These are phyloP conservation scores for Neonectria faginata DNA, from an alignment of 2,329 filamentous ascomycete genomes.

Conservation along the genomic window DNA sequence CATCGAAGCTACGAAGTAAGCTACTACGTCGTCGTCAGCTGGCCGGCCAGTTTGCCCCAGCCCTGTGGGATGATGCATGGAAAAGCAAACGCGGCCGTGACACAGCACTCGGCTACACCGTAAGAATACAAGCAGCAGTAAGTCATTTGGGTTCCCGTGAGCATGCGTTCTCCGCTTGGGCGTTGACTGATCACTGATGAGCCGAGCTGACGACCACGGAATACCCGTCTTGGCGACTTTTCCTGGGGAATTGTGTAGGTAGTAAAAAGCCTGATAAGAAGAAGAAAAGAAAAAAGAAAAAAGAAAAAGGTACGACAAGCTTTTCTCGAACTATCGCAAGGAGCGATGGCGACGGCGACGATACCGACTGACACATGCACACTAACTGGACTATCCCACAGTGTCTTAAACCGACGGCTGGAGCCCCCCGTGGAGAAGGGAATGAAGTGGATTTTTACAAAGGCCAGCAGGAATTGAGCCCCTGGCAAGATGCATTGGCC, in stretches of 20 bases:
- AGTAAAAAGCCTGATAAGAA: constrained; percentile 2
- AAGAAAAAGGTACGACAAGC: constrained; percentile 5
- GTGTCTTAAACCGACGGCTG: not conserved
- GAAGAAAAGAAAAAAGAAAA: not conserved
- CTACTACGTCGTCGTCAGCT: constrained; percentile 6
- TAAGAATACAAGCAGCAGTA: not conserved
- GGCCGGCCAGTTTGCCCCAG: constrained; percentile 8
- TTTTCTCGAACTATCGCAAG: not conserved
- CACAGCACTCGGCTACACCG: constrained; percentile 23
- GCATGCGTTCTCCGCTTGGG: constrained; percentile 1
- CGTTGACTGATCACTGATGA: constrained; percentile 7
- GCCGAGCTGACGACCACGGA: constrained; percentile 7
- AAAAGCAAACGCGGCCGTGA: constrained; percentile 30
- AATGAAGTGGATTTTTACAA: constrained; percentile 9
- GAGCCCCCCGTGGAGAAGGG: constrained; percentile 7
- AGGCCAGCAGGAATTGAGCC: constrained; percentile 27
- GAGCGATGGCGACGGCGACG: not conserved
- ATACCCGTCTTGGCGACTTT: constrained; percentile 2
- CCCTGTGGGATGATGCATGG: constrained; percentile 23
- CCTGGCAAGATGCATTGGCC: constrained; percentile 38
- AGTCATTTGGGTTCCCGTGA: constrained; percentile 2
- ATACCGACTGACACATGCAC: constrained; percentile 10
- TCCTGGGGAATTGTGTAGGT: not conserved
- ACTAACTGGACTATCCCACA: constrained; percentile 1
- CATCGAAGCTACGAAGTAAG: constrained; percentile 18